A percentile compares a stretch with the other conserved stretches of the same genome.
Conservation (phyloP, 306 rosid genomes). For the Medicago ruthenica region DNA sequence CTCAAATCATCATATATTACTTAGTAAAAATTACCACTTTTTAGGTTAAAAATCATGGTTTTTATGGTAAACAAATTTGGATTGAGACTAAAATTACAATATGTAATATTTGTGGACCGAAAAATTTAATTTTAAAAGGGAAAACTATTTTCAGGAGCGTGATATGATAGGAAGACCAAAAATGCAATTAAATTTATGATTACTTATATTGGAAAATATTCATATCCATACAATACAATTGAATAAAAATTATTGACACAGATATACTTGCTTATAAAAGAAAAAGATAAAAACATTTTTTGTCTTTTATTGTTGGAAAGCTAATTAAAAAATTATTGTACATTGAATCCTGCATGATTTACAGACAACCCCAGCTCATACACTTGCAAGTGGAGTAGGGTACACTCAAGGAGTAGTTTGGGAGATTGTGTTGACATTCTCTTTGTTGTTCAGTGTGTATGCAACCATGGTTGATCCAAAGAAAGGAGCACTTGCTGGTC, state of each 20-base stretch:
- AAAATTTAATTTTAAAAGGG: no score
- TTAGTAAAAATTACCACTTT: no score
- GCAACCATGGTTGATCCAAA: slow-evolving; percentile 90
- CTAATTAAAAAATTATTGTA: neutral
- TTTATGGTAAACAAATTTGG: no score
- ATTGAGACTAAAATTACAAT: no score
- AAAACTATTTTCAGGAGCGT: no score
- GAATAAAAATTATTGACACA: neutral
- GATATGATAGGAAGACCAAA: no score
- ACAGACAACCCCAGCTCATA: slow-evolving; percentile 68
- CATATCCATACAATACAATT: neutral
- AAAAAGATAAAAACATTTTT: neutral
- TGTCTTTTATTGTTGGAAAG: neutral
- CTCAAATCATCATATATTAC: neutral
- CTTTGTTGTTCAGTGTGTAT: slow-evolving; percentile 76
- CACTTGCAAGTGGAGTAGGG: slow-evolving; percentile 79
- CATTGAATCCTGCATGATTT: neutral
- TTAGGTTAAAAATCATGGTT: no score
- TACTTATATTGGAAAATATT: no score
- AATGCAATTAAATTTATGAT: no score
- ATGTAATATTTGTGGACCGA: no score
- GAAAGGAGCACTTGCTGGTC: slow-evolving; percentile 69
- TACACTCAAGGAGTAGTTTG: slow-evolving; percentile 74
- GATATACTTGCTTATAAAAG: neutral
- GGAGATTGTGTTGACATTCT: slow-evolving; percentile 83